Conservation (phyloP, 257 asterid genomes). For the Solanum ossicruentum region DNA sequence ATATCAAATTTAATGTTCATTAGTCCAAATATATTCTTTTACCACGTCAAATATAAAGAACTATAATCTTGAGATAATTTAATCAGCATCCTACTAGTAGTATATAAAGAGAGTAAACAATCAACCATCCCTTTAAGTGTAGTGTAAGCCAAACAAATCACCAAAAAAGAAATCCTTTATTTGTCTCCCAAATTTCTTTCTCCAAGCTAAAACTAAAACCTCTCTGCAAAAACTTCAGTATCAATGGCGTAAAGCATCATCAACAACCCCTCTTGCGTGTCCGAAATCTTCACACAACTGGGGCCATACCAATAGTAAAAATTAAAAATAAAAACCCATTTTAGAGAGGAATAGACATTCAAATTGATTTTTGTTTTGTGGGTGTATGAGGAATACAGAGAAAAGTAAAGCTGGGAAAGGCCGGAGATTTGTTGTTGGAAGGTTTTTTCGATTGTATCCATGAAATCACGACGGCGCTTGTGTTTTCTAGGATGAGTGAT, state of each 20-base stretch:
- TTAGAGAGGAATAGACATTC: not conserved
- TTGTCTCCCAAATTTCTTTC: not conserved
- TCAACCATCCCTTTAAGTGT: conserved; percentile 23
- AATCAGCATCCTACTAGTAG: accelerated
- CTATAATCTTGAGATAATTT: not conserved
- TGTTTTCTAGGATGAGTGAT: conserved; percentile 67
- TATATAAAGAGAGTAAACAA: not conserved
- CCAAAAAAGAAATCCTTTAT: not conserved
- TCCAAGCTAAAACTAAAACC: not conserved
- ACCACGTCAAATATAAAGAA: not conserved
- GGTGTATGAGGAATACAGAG: conserved; percentile 26
- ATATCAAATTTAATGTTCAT: no score
- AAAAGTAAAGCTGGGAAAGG: conserved; percentile 83
- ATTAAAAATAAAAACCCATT: not conserved
- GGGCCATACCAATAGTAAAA: not conserved
- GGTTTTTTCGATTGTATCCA: conserved; percentile 74
- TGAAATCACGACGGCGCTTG: conserved; percentile 77
- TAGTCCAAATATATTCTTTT: no score
- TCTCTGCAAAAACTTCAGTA: conserved; percentile 21
- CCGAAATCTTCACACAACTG: conserved; percentile 26
- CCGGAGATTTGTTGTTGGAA: conserved; percentile 64
- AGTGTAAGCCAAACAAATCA: conserved; percentile 33
- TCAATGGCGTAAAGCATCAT: conserved; percentile 52
- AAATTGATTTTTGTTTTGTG: not conserved
- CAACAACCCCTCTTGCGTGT: conserved; percentile 35